These are phyloP conservation scores for Pyrenophora tritici-repentis DNA, from an alignment of 2,329 filamentous ascomycete species.

Conservation along the genomic window DNA sequence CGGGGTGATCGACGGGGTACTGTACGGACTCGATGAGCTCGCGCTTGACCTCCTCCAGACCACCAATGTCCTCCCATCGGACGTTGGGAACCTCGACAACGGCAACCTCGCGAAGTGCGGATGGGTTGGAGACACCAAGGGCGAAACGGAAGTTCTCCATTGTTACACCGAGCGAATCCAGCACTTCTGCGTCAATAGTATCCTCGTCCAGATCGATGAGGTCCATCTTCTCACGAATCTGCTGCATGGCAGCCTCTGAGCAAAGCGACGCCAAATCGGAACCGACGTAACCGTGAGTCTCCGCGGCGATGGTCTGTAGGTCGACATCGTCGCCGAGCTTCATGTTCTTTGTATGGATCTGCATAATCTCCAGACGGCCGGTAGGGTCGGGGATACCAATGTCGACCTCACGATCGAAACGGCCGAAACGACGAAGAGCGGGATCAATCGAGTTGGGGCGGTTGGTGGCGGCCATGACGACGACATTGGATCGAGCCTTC, in stretches of 20 bases:
- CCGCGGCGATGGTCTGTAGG: constrained; percentile 91
- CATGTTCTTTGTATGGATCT: constrained; percentile 99
- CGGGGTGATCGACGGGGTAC: constrained; percentile 98
- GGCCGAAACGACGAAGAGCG: constrained; percentile 94
- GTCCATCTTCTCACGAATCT: constrained; percentile 99
- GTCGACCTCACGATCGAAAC: constrained; percentile 98
- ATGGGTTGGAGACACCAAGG: constrained; percentile 97
- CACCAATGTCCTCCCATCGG: constrained; percentile 99
- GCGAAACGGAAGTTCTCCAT: constrained; percentile 99
- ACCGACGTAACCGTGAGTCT: constrained; percentile 98
- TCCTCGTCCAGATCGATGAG: constrained; percentile 98
- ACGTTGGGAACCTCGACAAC: constrained; percentile 99
- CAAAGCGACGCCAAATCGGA: constrained; percentile 98
- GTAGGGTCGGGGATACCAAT: constrained; percentile 98
- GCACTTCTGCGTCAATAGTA: constrained; percentile 96
- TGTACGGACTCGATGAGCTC: constrained; percentile 99
- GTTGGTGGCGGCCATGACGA: constrained; percentile 99
- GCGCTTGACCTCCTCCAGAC: constrained; percentile 97
- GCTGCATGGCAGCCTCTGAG: constrained; percentile 99
- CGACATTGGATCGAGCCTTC: constrained; percentile 98
- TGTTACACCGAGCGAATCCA: constrained; percentile 96
- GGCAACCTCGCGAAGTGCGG: constrained; percentile 95
- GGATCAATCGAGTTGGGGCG: constrained; percentile 98
- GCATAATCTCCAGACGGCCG: constrained; percentile 96
- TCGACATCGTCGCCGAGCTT: constrained; percentile 97